These are phyloP conservation scores for Salvia miltiorrhiza DNA, from an alignment of 257 asterid species.

Conservation along the genomic window DNA sequence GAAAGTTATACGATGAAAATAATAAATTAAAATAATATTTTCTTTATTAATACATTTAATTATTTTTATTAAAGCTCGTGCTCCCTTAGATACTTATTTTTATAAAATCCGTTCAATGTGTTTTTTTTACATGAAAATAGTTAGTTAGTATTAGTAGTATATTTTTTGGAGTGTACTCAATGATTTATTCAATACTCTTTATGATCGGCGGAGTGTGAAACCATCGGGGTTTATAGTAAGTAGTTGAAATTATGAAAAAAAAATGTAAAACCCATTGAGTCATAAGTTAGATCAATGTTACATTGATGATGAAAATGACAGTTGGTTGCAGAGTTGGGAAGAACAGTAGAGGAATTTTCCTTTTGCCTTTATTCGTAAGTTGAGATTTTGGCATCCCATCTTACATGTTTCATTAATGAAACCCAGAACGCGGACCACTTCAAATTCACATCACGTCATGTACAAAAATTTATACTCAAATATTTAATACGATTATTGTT, in stretches of 20 bases:
- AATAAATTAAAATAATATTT: too few relatives aligned
- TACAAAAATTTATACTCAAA: too few relatives aligned
- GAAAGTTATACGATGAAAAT: too few relatives aligned
- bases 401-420: background rate
- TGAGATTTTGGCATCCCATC: background rate
- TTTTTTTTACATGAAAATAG: too few relatives aligned
- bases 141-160: too few relatives aligned
- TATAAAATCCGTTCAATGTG: too few relatives aligned
- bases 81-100: too few relatives aligned
- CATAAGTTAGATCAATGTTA: constrained; percentile 16
- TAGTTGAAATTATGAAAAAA: constrained; percentile 4
- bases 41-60: too few relatives aligned
- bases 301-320: constrained; percentile 9
- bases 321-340: background rate
- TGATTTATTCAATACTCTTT: background rate
- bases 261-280: background rate
- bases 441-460: background rate
- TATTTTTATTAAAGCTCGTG: too few relatives aligned
- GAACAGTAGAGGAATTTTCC: background rate
- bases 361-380: background rate
- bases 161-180: background rate
- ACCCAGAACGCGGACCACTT: background rate
- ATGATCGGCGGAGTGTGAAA: background rate
- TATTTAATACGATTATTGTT: too few relatives aligned
- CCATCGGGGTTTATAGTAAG: background rate